Conservation (phyloP, 78 protist species). For the Dictyostelium brefeldianum region DNA sequence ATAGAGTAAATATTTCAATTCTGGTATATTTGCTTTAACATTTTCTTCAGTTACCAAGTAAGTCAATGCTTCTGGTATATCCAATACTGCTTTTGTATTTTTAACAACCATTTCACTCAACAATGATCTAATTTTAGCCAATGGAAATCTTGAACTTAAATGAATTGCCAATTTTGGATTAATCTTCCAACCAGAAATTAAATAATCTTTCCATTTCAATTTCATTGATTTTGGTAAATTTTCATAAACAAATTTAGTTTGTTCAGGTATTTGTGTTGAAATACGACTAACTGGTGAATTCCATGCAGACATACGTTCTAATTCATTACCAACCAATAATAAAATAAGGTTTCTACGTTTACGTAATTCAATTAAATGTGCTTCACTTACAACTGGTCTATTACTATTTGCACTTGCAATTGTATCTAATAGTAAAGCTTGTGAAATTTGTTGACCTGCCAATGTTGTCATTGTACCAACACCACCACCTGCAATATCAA, state of each 20-base stretch:
- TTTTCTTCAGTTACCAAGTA: slow-evolving; percentile 78
- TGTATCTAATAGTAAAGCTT: slow-evolving; percentile 14
- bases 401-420: neutral
- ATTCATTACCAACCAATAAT: slow-evolving; percentile 84
- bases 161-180: slow-evolving; percentile 72
- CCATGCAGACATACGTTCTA: slow-evolving; percentile 90
- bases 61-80: slow-evolving; percentile 84
- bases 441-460: slow-evolving; percentile 1
- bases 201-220: slow-evolving; percentile 71
- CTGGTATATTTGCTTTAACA: slow-evolving; percentile 79
- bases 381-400: slow-evolving; percentile 6
- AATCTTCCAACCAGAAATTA: slow-evolving; percentile 77
- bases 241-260: slow-evolving; percentile 54
- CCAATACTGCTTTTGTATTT: slow-evolving; percentile 66
- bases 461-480: slow-evolving; percentile 57
- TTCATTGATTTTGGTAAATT: slow-evolving; percentile 44
- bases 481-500: slow-evolving; percentile 74
- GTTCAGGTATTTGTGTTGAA: slow-evolving; percentile 62
- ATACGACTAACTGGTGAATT: slow-evolving; percentile 76
- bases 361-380: slow-evolving; percentile 17
- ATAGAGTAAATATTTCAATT: slow-evolving; percentile 77
- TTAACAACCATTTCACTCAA: slow-evolving; percentile 66
- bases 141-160: slow-evolving; percentile 71
- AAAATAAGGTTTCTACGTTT: slow-evolving; percentile 59
- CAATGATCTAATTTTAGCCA: slow-evolving; percentile 35